Percentiles rank a stretch among this genome's conserved stretches.
Evolutionary conservation across 2,329 filamentous ascomycete genomes (phyloP).

Genomic region (Ophiostoma piceae): DNA sequence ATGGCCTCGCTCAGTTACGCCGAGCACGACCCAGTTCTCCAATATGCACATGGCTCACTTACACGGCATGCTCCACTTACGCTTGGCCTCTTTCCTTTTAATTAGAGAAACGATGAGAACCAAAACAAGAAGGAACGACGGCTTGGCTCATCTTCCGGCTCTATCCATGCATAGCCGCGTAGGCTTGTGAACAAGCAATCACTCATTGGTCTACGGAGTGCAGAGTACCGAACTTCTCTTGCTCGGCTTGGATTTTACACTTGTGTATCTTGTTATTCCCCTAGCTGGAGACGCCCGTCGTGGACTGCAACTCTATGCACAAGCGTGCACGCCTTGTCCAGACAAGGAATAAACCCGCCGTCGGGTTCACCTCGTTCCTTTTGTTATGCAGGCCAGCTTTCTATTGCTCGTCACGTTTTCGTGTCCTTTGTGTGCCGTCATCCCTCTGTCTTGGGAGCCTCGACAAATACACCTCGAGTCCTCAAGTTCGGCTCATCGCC

Average conservation of each 20-base stretch:
- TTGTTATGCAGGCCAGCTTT: background rate
- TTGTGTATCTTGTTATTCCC: background rate
- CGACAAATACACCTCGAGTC: background rate
- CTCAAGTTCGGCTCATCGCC: constrained; percentile 22
- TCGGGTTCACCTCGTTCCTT: background rate
- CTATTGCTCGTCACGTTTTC: background rate
- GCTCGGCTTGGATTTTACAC: constrained; percentile 2
- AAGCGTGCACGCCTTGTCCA: background rate
- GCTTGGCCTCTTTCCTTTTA: background rate
- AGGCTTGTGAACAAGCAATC: background rate
- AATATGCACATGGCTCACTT: constrained; percentile 10
- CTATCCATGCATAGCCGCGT: background rate
- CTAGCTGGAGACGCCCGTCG: background rate
- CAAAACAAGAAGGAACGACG: background rate
- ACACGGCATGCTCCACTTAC: constrained; percentile 10
- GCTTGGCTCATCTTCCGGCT: background rate
- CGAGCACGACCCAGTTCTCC: constrained; percentile 3
- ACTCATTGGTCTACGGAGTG: background rate
- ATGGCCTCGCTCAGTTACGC: background rate
- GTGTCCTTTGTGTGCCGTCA: too few relatives aligned
- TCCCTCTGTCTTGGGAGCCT: too few relatives aligned
- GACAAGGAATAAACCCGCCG: background rate
- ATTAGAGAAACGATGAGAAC: background rate
- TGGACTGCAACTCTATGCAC: background rate
- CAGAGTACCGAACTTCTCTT: background rate